A percentile compares a stretch with the other conserved stretches of the same genome.
phyloP scores from a whole-genome alignment of 163 green algal genomes.

The Chloromonas sp. region DNA sequence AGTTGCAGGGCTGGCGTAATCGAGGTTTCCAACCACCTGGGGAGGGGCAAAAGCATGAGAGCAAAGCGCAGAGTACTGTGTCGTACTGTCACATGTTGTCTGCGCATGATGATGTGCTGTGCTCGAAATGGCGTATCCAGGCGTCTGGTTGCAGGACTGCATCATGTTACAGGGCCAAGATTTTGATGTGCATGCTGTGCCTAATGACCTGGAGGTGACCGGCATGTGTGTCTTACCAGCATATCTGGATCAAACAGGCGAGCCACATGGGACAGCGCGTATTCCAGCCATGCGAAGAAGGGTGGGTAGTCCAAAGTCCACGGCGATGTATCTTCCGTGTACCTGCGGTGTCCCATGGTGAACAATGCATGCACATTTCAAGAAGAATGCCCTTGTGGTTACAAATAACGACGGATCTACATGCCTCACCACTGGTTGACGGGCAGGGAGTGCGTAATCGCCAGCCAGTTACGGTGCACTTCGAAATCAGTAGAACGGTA shows the following conservation, averaged over 20 bases:
- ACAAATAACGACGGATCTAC: neutral
- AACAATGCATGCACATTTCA: conserved; percentile 5
- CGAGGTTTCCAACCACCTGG: conserved; percentile 42
- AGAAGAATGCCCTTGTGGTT: neutral
- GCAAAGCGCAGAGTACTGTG: no score
- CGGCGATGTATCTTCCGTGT: conserved; percentile 74
- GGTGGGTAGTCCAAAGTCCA: conserved; percentile 98
- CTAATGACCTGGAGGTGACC: no score
- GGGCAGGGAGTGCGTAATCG: conserved; percentile 79
- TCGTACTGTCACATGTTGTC: no score
- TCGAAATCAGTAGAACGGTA: conserved; percentile 97
- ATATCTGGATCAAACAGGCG: conserved; percentile 71
- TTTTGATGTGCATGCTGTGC: no score
- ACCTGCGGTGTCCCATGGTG: conserved; percentile 49
- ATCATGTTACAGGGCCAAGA: no score
- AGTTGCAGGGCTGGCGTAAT: conserved; percentile 55
- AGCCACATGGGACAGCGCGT: conserved; percentile 60
- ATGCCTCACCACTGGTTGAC: conserved; percentile 58
- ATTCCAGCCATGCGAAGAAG: conserved; percentile 95
- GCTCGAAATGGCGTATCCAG: no score
- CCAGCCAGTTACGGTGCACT: conserved; percentile 96
- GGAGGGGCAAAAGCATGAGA: no score
- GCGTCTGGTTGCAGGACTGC: no score
- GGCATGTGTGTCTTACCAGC: conserved; percentile 35
- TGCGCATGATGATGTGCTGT: no score